Conservation (phyloP, 306 rosid genomes). For the Senna siamea region DNA sequence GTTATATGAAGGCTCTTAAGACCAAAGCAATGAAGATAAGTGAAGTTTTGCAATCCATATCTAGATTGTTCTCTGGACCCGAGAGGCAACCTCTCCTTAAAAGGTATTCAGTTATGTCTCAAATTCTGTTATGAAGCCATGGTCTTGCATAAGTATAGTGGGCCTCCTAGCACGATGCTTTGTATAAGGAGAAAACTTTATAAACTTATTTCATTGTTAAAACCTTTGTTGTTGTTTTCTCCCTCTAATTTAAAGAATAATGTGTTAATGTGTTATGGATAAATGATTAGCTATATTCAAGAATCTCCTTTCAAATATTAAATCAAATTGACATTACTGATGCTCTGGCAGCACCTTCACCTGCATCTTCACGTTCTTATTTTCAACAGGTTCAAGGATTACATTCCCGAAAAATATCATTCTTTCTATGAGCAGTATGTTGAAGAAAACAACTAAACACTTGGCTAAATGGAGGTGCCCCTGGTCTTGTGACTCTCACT, state of each 20-base stretch:
- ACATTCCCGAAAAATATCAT: constrained; percentile 82
- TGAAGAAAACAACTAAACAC: constrained; percentile 38
- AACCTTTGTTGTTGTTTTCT: neutral
- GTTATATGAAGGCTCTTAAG: constrained; percentile 85
- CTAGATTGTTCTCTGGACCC: constrained; percentile 72
- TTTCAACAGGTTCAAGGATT: constrained; percentile 83
- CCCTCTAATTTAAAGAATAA: neutral
- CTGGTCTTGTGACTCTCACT: neutral
- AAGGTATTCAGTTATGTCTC: constrained; percentile 50
- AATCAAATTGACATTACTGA: constrained; percentile 31
- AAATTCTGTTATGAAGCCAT: constrained; percentile 26
- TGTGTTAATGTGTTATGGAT: no score
- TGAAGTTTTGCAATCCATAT: constrained; percentile 78
- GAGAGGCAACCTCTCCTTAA: constrained; percentile 75
- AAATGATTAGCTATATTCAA: neutral
- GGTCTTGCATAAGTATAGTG: neutral
- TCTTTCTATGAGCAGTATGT: constrained; percentile 70
- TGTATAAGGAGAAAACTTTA: neutral
- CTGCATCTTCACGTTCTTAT: constrained; percentile 27
- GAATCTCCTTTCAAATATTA: constrained; percentile 12
- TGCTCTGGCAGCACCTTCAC: constrained; percentile 27
- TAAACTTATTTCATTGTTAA: neutral
- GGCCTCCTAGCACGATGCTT: constrained; percentile 27
- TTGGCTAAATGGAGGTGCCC: constrained; percentile 18
- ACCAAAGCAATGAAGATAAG: constrained; percentile 77